These are phyloP conservation scores for Lichtheimia ornata DNA, from an alignment of 371 early-diverging fungal genomes.

Conservation along the genomic window DNA sequence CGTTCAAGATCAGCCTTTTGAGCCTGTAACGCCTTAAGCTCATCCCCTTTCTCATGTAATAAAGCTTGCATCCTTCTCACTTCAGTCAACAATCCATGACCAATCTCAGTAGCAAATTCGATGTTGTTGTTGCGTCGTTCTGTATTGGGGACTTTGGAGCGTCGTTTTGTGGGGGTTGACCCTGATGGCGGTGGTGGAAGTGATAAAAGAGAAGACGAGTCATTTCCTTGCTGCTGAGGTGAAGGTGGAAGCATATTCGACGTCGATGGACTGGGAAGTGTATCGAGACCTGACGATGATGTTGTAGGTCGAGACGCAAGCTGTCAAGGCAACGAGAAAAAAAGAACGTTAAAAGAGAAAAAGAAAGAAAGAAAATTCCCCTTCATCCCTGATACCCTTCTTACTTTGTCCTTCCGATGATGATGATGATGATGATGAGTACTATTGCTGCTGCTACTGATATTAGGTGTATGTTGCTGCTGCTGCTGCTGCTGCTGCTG, in stretches of 20 bases:
- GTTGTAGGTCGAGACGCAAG: constrained; percentile 7
- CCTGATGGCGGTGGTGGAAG: constrained; percentile 47
- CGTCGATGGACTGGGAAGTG: constrained; percentile 45
- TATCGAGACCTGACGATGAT: constrained; percentile 40
- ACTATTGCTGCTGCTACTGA: neutral
- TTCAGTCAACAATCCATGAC: constrained; percentile 54
- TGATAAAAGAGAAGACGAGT: constrained; percentile 39
- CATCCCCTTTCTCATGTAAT: constrained; percentile 65
- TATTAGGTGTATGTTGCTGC: constrained; percentile 13
- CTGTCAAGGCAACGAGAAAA: constrained; percentile 25
- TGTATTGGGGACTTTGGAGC: constrained; percentile 50
- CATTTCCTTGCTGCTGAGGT: constrained; percentile 22
- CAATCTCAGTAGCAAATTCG: constrained; percentile 58
- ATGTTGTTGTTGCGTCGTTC: constrained; percentile 55
- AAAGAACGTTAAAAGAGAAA: neutral
- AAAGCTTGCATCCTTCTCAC: constrained; percentile 54
- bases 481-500: neutral
- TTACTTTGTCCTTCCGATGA: constrained; percentile 26
- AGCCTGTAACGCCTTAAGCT: constrained; percentile 62
- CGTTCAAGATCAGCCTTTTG: constrained; percentile 67
- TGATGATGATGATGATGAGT: constrained; percentile 1
- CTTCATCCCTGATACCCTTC: neutral
- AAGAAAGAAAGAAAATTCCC: constrained; percentile 5
- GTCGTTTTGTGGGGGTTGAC: constrained; percentile 52
- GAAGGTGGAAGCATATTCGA: constrained; percentile 39